phyloP scores from a whole-genome alignment of 768 basidiomycete genomes.

The Tylopilus cervinicoccineus region DNA sequence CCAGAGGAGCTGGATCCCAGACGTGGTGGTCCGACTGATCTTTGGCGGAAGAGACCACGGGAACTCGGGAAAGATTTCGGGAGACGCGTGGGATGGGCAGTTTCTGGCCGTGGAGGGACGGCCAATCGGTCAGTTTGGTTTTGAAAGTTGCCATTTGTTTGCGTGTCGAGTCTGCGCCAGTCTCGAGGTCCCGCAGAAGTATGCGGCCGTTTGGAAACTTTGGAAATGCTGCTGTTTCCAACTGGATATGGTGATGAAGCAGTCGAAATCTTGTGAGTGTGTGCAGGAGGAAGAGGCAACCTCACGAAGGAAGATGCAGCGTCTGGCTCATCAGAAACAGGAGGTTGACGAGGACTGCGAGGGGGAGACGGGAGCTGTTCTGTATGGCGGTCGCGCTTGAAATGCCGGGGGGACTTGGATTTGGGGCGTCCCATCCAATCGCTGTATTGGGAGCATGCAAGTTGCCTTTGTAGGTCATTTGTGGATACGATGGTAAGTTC shows the following conservation, averaged over 20 bases:
- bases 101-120: constrained; percentile 25
- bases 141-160: constrained; percentile 11
- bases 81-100: constrained; percentile 19
- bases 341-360: constrained; percentile 24
- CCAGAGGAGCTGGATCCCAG: constrained; percentile 42
- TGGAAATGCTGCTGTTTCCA: constrained; percentile 27
- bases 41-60: constrained; percentile 20
- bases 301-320: constrained; percentile 3
- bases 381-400: constrained; percentile 30
- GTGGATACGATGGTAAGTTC: constrained; percentile 67
- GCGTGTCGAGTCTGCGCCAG: constrained; percentile 31
- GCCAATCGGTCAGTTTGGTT: constrained; percentile 12
- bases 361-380: constrained; percentile 40
- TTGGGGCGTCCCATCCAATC: constrained; percentile 46
- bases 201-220: constrained; percentile 53
- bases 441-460: constrained; percentile 57
- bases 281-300: constrained; percentile 10
- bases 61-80: constrained; percentile 10
- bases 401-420: constrained; percentile 53
- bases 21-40: constrained; percentile 25
- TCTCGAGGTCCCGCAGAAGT: constrained; percentile 74
- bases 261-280: constrained; percentile 28
- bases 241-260: constrained; percentile 29
- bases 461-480: constrained; percentile 63
- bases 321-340: constrained; percentile 8